These are phyloP conservation scores for Wickerhamomyces alni DNA, from an alignment of 805 yeast genomes.

Conservation along the genomic window DNA sequence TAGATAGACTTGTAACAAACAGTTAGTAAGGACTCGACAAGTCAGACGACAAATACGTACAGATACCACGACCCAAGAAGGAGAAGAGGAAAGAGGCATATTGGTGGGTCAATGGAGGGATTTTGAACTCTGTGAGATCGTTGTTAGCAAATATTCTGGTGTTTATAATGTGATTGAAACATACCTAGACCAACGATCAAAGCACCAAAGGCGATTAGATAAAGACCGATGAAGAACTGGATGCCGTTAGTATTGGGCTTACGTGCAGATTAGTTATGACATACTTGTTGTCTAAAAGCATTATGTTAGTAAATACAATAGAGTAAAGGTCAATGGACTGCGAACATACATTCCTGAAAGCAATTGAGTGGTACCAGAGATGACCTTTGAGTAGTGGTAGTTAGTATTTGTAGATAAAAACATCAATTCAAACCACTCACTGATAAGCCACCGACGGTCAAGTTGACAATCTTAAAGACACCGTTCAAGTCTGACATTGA, in stretches of 20 bases:
- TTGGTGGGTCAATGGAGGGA: constrained; percentile 53
- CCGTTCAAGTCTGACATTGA: constrained; percentile 22
- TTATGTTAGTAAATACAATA: constrained; percentile 15
- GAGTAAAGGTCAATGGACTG: no score
- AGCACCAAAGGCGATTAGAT: constrained; percentile 48
- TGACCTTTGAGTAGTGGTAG: constrained; percentile 5
- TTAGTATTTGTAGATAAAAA: neutral
- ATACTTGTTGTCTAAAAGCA: constrained; percentile 27
- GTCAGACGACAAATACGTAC: no score
- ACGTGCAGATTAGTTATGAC: no score
- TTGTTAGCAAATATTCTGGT: neutral
- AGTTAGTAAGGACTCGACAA: no score
- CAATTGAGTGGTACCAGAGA: constrained; percentile 22
- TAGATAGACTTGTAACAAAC: constrained; percentile 51
- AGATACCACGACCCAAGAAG: constrained; percentile 68
- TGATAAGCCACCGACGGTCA: constrained; percentile 47
- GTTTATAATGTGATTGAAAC: constrained; percentile 13
- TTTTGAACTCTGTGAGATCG: constrained; percentile 27
- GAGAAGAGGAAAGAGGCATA: constrained; percentile 59
- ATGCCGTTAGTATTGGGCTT: no score
- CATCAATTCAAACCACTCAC: constrained; percentile 32
- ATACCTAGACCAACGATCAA: constrained; percentile 44
- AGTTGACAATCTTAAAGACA: constrained; percentile 37
- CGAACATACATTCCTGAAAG: constrained; percentile 33
- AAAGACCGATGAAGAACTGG: constrained; percentile 55